phyloP scores from a whole-genome alignment of 495 filamentous ascomycete genomes.

The Trichocladium antarcticum region DNA sequence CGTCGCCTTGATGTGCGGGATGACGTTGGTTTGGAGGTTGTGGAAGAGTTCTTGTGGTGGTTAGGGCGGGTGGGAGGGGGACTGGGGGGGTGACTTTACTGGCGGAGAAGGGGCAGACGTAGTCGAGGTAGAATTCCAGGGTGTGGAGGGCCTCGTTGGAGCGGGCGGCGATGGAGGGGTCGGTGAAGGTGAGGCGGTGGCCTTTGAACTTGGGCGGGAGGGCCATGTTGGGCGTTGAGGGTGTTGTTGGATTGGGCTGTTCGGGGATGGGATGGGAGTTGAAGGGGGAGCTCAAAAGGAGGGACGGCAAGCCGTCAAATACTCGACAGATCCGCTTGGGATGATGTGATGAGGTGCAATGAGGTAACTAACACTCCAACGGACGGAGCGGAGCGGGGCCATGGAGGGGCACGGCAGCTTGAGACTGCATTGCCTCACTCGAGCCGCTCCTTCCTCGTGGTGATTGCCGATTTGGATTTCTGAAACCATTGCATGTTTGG shows the following conservation, averaged over 20 bases:
- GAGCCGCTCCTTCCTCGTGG: no score
- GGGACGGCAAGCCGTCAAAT: no score
- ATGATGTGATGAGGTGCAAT: no score
- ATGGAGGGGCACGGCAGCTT: no score
- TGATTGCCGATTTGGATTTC: no score
- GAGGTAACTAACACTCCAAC: no score
- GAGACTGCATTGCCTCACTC: no score
- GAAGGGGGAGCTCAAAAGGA: slow-evolving; percentile 27
- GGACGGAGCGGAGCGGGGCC: no score
- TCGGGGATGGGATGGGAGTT: slow-evolving; percentile 70
- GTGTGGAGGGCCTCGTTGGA: slow-evolving; percentile 48
- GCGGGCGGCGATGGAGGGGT: slow-evolving; percentile 19
- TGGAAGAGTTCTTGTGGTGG: no score
- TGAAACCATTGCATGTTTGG: no score
- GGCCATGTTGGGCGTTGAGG: slow-evolving; percentile 47
- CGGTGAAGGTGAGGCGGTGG: slow-evolving; percentile 44
- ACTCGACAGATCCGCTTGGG: no score
- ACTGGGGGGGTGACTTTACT: slow-evolving; percentile 17
- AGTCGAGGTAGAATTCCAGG: slow-evolving; percentile 74
- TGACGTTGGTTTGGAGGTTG: slow-evolving; percentile 41
- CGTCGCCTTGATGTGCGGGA: slow-evolving; percentile 43
- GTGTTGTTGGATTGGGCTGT: not conserved
- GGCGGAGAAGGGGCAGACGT: slow-evolving; percentile 60
- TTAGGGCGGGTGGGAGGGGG: no score
- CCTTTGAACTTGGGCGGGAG: slow-evolving; percentile 68